Conservation (phyloP, 176 grass and related monocot species). For the Bothriochloa decipiens region DNA sequence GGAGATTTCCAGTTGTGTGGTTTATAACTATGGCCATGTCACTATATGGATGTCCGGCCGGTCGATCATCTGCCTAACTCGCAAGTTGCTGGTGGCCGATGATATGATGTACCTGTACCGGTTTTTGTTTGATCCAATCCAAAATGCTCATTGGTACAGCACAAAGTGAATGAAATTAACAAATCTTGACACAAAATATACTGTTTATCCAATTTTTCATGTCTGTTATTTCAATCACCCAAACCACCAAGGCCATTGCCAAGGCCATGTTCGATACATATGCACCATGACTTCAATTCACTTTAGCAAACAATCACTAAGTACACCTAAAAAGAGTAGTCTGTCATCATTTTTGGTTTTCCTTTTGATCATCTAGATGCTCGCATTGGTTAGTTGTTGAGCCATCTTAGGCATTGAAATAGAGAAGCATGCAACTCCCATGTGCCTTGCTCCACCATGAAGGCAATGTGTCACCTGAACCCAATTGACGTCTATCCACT, state of each 20-base stretch:
- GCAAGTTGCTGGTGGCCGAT: not conserved
- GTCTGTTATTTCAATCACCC: not conserved
- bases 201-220: not conserved
- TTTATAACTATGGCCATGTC: not conserved
- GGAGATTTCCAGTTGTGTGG: not conserved
- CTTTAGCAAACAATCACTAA: not conserved
- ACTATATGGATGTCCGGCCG: no score
- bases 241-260: not conserved
- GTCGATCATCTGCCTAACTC: not conserved
- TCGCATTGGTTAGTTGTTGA: conserved; percentile 16
- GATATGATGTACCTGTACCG: no score
- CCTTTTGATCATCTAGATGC: not conserved
- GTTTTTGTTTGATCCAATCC: no score
- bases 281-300: not conserved
- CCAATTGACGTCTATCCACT: conserved; percentile 9
- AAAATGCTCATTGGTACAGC: no score
- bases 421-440: conserved; percentile 39
- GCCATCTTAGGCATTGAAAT: conserved; percentile 1
- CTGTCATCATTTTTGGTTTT: not conserved
- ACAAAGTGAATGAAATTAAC: no score
- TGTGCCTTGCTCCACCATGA: conserved; percentile 49
- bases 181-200: no score
- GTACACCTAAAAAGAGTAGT: not conserved
- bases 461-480: conserved; percentile 53
- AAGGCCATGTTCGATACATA: not conserved